Evolutionary conservation across 2,329 filamentous ascomycete genomes (phyloP).

Genomic region (Fusarium sp.): DNA sequence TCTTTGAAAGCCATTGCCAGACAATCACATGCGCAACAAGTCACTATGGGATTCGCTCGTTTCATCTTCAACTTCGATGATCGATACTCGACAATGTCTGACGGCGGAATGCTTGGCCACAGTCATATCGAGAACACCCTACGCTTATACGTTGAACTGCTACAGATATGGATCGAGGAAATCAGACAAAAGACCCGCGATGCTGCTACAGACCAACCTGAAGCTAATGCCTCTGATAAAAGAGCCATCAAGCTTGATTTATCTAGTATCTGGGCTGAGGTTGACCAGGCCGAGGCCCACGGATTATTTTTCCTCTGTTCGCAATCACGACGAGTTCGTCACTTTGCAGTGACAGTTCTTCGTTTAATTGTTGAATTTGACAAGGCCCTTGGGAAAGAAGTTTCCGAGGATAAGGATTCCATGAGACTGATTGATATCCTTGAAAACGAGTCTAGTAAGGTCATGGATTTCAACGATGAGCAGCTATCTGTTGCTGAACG

Average conservation of each 20-base stretch:
- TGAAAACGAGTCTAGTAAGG: conserved; percentile 85
- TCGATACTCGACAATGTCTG: conserved; percentile 96
- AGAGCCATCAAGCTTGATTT: conserved; percentile 83
- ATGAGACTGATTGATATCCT: conserved; percentile 87
- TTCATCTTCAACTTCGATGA: conserved; percentile 99
- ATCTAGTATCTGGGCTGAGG: conserved; percentile 88
- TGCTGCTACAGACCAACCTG: conserved; percentile 70
- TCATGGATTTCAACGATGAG: conserved; percentile 93
- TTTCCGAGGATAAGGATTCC: conserved; percentile 67
- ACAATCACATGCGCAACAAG: conserved; percentile 91
- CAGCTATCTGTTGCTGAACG: conserved; percentile 90
- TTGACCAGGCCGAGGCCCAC: conserved; percentile 96
- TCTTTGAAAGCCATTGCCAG: conserved; percentile 95
- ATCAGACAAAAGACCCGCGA: conserved; percentile 87
- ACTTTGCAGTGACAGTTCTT: conserved; percentile 91
- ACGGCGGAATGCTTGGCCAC: conserved; percentile 93
- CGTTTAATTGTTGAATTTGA: conserved; percentile 95
- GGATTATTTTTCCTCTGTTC: conserved; percentile 98
- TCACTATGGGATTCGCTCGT: conserved; percentile 93
- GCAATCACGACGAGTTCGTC: conserved; percentile 87
- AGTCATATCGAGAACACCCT: conserved; percentile 95
- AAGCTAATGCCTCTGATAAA: conserved; percentile 71
- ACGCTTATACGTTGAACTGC: conserved; percentile 88
- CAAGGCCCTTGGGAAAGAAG: conserved; percentile 78
- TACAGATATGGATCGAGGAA: conserved; percentile 98